phyloP scores from a whole-genome alignment of 208 protist species.

The Kentomonas sorsogonicus region DNA sequence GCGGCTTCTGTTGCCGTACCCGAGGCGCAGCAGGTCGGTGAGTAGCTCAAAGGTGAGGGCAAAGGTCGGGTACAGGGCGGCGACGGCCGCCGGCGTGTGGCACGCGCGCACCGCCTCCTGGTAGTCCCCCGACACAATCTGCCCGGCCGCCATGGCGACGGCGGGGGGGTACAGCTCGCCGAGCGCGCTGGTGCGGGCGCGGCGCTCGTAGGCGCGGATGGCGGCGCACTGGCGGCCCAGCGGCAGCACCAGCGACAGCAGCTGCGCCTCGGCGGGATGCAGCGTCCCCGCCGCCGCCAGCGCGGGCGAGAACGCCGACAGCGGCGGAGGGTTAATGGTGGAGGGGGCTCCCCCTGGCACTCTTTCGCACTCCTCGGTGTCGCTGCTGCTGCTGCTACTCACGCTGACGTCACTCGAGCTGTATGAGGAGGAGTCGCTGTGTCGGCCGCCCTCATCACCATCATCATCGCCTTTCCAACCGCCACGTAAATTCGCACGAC shows the following conservation, averaged over 20 bases:
- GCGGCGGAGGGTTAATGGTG: too few species aligned
- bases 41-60: conserved; percentile 42
- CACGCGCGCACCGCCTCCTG: conserved; percentile 34
- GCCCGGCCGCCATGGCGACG: conserved; percentile 32
- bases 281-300: conserved; percentile 23
- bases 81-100: conserved; percentile 32
- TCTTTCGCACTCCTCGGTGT: too few species aligned
- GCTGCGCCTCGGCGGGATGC: conserved; percentile 56
- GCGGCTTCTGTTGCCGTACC: too few species aligned
- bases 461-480: background rate
- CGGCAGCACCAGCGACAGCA: conserved; percentile 46
- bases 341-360: too few species aligned
- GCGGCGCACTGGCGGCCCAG: conserved; percentile 40
- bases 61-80: conserved; percentile 33
- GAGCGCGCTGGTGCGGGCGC: conserved; percentile 36
- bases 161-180: conserved; percentile 54
- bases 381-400: too few species aligned
- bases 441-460: background rate
- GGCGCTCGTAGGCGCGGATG: conserved; percentile 29
- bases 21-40: conserved; percentile 24
- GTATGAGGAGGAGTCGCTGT: background rate
- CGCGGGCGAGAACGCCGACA: conserved; percentile 7
- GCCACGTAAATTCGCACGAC: too few species aligned
- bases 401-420: too few species aligned
- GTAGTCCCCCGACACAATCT: conserved; percentile 44